A percentile compares a stretch with the other conserved stretches of the same genome.
These are phyloP conservation scores for Diaporthe ilicicola DNA, from an alignment of 2,329 filamentous ascomycete species.

Conservation along the genomic window DNA sequence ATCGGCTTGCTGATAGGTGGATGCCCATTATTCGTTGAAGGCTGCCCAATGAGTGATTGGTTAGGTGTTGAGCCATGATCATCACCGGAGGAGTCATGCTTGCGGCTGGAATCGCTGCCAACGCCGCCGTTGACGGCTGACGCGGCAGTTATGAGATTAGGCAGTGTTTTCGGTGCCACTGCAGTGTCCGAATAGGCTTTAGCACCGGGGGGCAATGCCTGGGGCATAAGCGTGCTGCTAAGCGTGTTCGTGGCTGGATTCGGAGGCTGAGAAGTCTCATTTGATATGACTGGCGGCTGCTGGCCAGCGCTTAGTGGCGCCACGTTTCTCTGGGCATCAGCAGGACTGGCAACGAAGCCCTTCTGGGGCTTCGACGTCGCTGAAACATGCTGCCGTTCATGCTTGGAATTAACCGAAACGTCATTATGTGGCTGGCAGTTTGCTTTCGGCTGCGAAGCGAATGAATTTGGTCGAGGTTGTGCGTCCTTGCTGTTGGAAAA, in stretches of 20 bases:
- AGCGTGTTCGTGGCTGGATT: not conserved
- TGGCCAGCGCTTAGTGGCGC: not conserved
- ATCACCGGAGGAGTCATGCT: not conserved
- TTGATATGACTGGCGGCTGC: not conserved
- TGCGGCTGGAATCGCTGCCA: not conserved
- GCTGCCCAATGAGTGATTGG: not conserved
- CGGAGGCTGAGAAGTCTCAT: not conserved
- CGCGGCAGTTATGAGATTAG: not conserved
- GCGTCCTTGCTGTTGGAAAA: not conserved
- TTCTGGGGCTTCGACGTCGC: not conserved
- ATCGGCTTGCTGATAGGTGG: conserved; percentile 9
- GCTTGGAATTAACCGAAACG: not conserved
- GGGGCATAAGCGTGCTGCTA: not conserved
- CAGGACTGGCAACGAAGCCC: not conserved
- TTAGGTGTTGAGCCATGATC: not conserved
- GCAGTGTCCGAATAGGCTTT: not conserved
- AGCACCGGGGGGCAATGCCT: not conserved
- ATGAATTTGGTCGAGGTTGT: not conserved
- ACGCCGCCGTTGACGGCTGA: not conserved
- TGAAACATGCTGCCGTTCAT: not conserved
- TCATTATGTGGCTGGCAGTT: not conserved
- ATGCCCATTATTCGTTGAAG: not conserved
- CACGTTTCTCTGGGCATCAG: not conserved
- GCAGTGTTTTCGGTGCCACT: not conserved
- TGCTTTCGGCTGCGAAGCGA: not conserved